These are phyloP conservation scores for Crataegus laevigata DNA, from an alignment of 306 rosid genomes.

Conservation along the genomic window DNA sequence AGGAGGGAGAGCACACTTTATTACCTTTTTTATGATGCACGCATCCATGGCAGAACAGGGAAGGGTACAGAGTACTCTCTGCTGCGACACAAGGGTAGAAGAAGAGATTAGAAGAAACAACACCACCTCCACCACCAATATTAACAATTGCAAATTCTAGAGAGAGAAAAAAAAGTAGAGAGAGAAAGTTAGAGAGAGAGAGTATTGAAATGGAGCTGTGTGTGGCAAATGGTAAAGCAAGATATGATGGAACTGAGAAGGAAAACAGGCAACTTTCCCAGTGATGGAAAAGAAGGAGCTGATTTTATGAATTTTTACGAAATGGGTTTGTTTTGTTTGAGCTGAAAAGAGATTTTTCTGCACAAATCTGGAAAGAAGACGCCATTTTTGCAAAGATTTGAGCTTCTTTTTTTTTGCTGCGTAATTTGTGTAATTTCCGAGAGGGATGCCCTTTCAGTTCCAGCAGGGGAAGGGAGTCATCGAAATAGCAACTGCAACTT, in stretches of 20 bases:
- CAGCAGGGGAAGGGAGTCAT: constrained; percentile 23
- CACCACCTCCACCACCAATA: neutral
- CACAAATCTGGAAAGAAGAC: constrained; percentile 15
- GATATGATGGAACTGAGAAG: constrained; percentile 12
- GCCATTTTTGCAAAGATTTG: neutral
- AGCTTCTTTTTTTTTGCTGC: neutral
- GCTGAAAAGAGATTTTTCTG: constrained; percentile 4
- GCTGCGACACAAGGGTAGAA: constrained; percentile 30
- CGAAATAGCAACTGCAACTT: constrained; percentile 13
- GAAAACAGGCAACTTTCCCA: constrained; percentile 7
- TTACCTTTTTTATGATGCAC: constrained; percentile 45
- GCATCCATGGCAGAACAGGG: constrained; percentile 50
- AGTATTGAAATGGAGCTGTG: constrained; percentile 6
- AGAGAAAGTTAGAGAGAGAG: neutral
- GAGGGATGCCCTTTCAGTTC: constrained; percentile 27
- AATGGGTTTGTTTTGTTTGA: constrained; percentile 12
- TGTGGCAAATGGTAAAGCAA: neutral
- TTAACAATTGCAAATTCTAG: neutral
- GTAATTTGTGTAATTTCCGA: neutral
- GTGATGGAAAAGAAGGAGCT: neutral
- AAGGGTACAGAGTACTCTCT: constrained; percentile 27
- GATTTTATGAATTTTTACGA: neutral
- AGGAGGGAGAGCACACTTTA: constrained; percentile 31
- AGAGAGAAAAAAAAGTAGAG: constrained; percentile 6
- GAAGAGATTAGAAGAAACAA: constrained; percentile 1